Base-by-base conservation (phyloP, 371 early-diverging fungal species). In the Zychaea mexicana region DNA sequence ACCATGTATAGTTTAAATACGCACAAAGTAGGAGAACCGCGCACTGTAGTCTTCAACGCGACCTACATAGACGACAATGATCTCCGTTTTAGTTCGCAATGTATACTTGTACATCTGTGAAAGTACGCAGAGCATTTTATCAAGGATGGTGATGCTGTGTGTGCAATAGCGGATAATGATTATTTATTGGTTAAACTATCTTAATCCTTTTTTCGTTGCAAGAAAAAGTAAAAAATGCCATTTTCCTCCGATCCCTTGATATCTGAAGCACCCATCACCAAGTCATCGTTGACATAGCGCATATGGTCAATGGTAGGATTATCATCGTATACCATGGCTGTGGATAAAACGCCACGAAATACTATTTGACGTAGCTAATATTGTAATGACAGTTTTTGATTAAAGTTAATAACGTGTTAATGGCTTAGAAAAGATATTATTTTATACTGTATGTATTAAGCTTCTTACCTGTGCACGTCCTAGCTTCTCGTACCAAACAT, bases 221-320 rank as follows among this genome's bases (percentile, higher is more conserved):
- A 46, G 46, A 33, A 56, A 54, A 63, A 56, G 63, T 63, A 63
- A 30, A 63, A 56, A 21, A 56, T 46, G 24, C 56, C 63, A 12
- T 21, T 24, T 19, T 49, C 49, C 49, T 49, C 49, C 3, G 49
- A 49, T 24, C 49, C 49, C n/a, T 49, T 56, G 22, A 46, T 30
- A 56, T 63, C 57, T n/a, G 55, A 55, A 3, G 56, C 56, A 22
- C 63, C 63, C 39, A 56, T 46, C 2, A 63, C 56, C 27, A 39
- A 21, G 15, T 56, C 56, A 22, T 63, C 46, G 24, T 27, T 30
- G 28, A 63, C 46, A 10, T 45, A 56, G 19, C 56, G 56, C 22
- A 63, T 45, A 19, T 56, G 56, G 24, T 63, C 56, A 22, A 63
- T 28, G 17, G 55, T 63, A 9, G 63, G 63, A 2, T 28, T 19